Evolutionary conservation across 208 protist species (phyloP).

Genomic region (Leishmania braziliensis): DNA sequence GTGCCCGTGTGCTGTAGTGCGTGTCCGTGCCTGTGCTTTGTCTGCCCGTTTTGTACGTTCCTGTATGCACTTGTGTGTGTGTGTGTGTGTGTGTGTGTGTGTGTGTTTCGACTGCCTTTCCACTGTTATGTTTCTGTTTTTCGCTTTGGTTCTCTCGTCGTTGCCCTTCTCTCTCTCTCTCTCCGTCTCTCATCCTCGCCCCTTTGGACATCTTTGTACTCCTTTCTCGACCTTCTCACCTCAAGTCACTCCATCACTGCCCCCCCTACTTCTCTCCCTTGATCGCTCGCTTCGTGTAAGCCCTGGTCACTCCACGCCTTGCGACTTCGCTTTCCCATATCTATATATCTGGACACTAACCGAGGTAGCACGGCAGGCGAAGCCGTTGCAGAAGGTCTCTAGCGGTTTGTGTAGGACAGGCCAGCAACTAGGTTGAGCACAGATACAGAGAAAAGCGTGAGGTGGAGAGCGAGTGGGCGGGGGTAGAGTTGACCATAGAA

Average conservation of each 20-base stretch:
- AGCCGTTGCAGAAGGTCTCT: not conserved
- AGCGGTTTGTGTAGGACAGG: not conserved
- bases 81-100: not conserved
- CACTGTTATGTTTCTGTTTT: slow-evolving; percentile 15
- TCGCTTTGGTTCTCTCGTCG: not conserved
- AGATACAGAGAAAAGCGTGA: not conserved
- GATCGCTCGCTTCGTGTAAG: not conserved
- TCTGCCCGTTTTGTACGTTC: not conserved
- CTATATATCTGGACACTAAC: not conserved
- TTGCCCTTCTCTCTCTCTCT: slow-evolving; percentile 7
- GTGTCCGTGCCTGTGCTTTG: not conserved
- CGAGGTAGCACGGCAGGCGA: not conserved
- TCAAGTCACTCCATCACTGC: not conserved
- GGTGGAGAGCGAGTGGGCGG: not conserved
- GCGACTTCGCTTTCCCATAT: not conserved
- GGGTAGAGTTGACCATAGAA: not conserved
- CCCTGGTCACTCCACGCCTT: not conserved
- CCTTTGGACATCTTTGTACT: not conserved
- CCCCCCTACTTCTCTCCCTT: not conserved
- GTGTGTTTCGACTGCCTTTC: slow-evolving; percentile 12
- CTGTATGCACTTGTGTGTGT: not conserved
- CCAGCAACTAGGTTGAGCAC: not conserved
- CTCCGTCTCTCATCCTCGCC: slow-evolving; percentile 9
- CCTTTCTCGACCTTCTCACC: slow-evolving; percentile 4
- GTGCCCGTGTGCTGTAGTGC: not conserved